These are phyloP conservation scores for Botrytis deweyae DNA, from an alignment of 2,329 filamentous ascomycete genomes.

Conservation along the genomic window DNA sequence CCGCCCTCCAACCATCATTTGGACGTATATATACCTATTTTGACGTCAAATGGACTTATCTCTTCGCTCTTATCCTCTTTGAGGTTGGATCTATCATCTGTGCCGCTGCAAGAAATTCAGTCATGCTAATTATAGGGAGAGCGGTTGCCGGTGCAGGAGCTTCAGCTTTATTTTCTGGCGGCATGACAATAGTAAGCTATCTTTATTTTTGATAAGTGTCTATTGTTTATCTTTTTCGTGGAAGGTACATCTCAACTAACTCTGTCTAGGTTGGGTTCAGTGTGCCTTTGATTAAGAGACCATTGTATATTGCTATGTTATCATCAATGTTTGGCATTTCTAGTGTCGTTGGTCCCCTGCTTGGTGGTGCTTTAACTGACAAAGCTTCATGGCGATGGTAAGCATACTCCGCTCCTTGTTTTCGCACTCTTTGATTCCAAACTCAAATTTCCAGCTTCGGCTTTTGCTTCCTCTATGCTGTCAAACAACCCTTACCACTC, in stretches of 20 bases:
- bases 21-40: constrained; percentile 42
- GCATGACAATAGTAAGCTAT: constrained; percentile 23
- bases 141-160: constrained; percentile 41
- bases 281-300: constrained; percentile 36
- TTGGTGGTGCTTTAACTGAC: constrained; percentile 43
- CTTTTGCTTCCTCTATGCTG: not conserved
- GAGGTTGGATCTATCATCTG: constrained; percentile 42
- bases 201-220: not conserved
- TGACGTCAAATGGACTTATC: constrained; percentile 39
- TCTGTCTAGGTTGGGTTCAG: constrained; percentile 41
- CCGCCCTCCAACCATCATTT: constrained; percentile 39
- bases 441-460: not conserved
- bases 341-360: constrained; percentile 40
- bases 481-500: not conserved
- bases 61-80: constrained; percentile 39
- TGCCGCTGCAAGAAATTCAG: constrained; percentile 40
- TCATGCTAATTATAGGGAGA: constrained; percentile 41
- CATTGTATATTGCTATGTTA: constrained; percentile 39
- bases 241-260: constrained; percentile 32
- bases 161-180: constrained; percentile 40
- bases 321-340: constrained; percentile 40
- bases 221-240: not conserved
- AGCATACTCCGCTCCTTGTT: not conserved
- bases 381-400: constrained; percentile 43
- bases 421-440: not conserved